phyloP scores from a whole-genome alignment of 192 early-diverging fungal species.

The Mortierella hygrophila region DNA sequence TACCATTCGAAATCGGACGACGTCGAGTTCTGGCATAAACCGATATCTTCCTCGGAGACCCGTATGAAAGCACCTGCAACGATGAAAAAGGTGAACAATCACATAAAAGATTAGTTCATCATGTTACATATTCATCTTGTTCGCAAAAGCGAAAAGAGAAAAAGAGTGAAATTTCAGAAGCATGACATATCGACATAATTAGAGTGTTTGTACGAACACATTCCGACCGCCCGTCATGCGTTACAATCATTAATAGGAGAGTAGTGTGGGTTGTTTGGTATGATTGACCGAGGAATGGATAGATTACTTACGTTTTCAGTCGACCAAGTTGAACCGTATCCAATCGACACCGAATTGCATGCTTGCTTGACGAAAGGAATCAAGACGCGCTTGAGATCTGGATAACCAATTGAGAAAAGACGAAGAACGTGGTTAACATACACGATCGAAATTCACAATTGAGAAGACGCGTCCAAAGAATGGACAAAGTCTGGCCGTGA shows the following conservation, averaged over 20 bases:
- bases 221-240: slow-evolving; percentile 61
- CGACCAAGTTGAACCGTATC: not conserved
- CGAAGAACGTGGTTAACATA: not conserved
- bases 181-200: slow-evolving; percentile 59
- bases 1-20: slow-evolving; percentile 25
- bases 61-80: no score
- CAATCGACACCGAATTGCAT: not conserved
- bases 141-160: not conserved
- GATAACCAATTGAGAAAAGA: not conserved
- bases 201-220: slow-evolving; percentile 58
- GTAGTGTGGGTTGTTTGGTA: not conserved
- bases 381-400: not conserved
- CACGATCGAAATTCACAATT: not conserved
- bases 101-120: not conserved
- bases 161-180: slow-evolving; percentile 45
- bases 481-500: not conserved
- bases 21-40: not conserved
- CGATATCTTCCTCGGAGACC: no score
- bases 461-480: not conserved
- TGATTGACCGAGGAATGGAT: not conserved
- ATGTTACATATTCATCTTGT: not conserved
- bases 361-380: not conserved
- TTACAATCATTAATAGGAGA: slow-evolving; percentile 56
- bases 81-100: not conserved
- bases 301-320: slow-evolving; percentile 1